A percentile compares a stretch with the other conserved stretches of the same genome.
phyloP scores from a whole-genome alignment of 768 basidiomycete genomes.

The Leccinum subtestaceum region DNA sequence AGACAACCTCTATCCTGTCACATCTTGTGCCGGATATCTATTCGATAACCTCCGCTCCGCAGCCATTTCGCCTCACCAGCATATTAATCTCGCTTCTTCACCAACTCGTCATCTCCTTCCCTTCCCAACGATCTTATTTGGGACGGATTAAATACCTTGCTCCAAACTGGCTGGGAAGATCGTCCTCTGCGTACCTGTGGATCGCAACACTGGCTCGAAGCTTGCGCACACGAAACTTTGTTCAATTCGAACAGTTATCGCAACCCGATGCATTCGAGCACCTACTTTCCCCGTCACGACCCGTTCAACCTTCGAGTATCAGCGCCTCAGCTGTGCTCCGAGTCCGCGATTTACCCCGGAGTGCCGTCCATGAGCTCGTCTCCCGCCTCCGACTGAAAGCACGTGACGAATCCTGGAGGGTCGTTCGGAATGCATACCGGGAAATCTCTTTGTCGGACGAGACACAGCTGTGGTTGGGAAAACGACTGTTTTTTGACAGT shows the following conservation, averaged over 20 bases:
- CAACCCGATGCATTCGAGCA: conserved; percentile 24
- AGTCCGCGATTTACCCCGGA: conserved; percentile 30
- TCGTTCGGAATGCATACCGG: conserved; percentile 61
- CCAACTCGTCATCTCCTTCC: conserved; percentile 55
- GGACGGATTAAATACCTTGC: conserved; percentile 20
- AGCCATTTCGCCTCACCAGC: conserved; percentile 29
- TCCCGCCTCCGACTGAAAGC: conserved; percentile 48
- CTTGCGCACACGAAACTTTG: conserved; percentile 55
- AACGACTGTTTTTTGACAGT: conserved; percentile 45
- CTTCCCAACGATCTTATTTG: conserved; percentile 58
- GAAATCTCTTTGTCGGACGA: conserved; percentile 45
- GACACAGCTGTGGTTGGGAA: conserved; percentile 46
- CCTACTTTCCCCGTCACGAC: conserved; percentile 15
- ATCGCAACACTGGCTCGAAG: conserved; percentile 47
- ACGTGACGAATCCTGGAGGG: conserved; percentile 53
- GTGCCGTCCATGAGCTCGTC: conserved; percentile 45
- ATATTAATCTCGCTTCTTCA: conserved; percentile 56
- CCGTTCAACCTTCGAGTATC: conserved; percentile 3
- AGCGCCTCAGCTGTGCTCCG: neutral
- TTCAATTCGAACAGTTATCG: conserved; percentile 47
- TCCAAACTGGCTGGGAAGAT: conserved; percentile 36
- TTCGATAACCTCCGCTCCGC: conserved; percentile 14
- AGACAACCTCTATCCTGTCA: conserved; percentile 60
- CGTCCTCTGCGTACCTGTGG: conserved; percentile 46
- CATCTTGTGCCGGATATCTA: conserved; percentile 55